Percentiles rank a stretch among this genome's conserved stretches.
phyloP scores from a whole-genome alignment of 2,329 filamentous ascomycete species.

The Penicillium oxalicum region DNA sequence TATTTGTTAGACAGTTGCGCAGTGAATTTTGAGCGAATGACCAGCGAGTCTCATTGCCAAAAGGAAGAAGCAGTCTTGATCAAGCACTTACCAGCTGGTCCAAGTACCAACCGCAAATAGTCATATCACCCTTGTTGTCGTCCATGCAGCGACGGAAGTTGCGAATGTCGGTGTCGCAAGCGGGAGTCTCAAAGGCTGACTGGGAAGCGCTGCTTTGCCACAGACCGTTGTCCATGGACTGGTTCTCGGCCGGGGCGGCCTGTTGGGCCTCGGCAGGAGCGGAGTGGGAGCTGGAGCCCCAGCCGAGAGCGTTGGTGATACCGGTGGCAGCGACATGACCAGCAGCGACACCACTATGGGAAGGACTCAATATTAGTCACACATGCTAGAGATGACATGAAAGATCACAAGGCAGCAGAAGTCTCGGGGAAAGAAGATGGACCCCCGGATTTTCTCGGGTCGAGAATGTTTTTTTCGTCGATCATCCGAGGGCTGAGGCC shows the following conservation, averaged over 20 bases:
- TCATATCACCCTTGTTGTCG: constrained; percentile 87
- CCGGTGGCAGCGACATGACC: constrained; percentile 90
- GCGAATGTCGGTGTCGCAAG: constrained; percentile 73
- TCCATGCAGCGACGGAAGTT: constrained; percentile 96
- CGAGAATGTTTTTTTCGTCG: neutral
- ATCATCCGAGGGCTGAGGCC: neutral
- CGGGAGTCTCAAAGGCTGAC: constrained; percentile 45
- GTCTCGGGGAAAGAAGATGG: neutral
- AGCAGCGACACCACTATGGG: constrained; percentile 80
- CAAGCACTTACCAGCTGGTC: constrained; percentile 65
- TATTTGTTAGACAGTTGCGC: constrained; percentile 21
- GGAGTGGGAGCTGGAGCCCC: constrained; percentile 60
- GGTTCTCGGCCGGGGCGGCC: constrained; percentile 48
- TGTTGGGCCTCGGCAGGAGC: constrained; percentile 51
- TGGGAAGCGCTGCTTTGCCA: constrained; percentile 48
- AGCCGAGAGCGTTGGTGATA: constrained; percentile 78
- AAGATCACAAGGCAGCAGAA: neutral
- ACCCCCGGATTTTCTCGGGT: constrained; percentile 10
- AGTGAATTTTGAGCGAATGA: no score
- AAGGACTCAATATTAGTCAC: constrained; percentile 16
- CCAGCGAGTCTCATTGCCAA: no score
- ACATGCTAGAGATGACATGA: neutral
- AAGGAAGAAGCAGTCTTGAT: neutral
- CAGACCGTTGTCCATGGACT: constrained; percentile 45
- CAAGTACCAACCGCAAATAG: constrained; percentile 95